Base-by-base conservation (phyloP, 441 rosid genomes). In the Corymbia calophylla region DNA sequence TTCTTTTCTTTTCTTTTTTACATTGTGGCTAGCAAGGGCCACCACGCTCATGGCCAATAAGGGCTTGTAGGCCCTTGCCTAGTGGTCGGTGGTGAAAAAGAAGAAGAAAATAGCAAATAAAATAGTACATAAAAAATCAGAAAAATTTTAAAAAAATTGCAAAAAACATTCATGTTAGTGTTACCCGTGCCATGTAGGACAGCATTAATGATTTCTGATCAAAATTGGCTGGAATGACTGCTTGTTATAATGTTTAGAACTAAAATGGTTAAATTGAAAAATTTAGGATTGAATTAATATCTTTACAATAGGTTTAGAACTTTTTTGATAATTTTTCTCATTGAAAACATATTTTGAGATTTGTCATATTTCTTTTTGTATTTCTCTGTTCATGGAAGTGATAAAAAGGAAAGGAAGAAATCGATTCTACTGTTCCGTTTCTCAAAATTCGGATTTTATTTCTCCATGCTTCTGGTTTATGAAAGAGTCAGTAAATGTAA, bases 131-230 rank as follows among this genome's bases (percentile, higher is more conserved):
- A 12, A 66, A 68, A 15, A 68, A 15, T 9, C 25, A 32, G 1
- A 16, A 35, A 31, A 5, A 9, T 35, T 70, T 18, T 5, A 0
- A 6, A 70, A 31, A 35, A 27, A 27, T 27, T 62, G 32, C 21
- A 16, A 31, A 64, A 10, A 5, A 3, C 32, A 1, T 73, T 11
- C 7, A 70, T 9, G 8, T 70, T 8, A 70, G 2, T 1, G 1
- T 0, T 7, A 3, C 0, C 9, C 2, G 39, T 73, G 29, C 1
- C 5, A n/a, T 1, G 21, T 64, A 64, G 8, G 73, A 15, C 2
- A 64, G 14, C 3, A 1, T 64, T 0, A 0, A 9, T 0, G 3
- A 73, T 73, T 17, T 68, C 3, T 2, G 0, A 1, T 3, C 6
- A 68, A 68, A 68, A 32, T 32, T 32, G 12, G 5, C 2, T 0